A percentile compares a stretch with the other conserved stretches of the same genome.
Conservation (phyloP, 352 stramenopile species). For the Pythium phragmitis region DNA sequence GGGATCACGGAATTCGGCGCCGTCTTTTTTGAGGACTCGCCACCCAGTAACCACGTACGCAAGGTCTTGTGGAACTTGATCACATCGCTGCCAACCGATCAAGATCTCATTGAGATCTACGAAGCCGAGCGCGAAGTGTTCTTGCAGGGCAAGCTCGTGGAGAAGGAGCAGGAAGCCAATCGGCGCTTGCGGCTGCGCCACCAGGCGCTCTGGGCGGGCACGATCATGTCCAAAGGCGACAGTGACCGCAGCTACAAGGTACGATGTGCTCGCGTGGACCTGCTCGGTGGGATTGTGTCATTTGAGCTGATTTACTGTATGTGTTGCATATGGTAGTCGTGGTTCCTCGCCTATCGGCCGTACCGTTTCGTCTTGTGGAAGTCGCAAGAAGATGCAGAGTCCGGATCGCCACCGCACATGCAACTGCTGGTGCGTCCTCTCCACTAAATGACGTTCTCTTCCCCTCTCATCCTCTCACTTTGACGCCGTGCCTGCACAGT, state of each 20-base stretch:
- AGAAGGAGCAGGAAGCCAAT: conserved; percentile 52
- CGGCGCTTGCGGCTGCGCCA: conserved; percentile 51
- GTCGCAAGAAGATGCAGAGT: conserved; percentile 66
- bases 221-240: conserved; percentile 59
- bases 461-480: too few species aligned
- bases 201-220: conserved; percentile 69
- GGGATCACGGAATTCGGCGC: conserved; percentile 77
- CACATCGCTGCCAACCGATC: conserved; percentile 74
- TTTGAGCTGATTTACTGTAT: background rate
- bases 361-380: conserved; percentile 86
- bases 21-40: conserved; percentile 73
- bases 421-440: conserved; percentile 57
- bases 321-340: conserved; percentile 15
- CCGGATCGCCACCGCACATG: conserved; percentile 41
- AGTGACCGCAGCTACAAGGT: conserved; percentile 74
- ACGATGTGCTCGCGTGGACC: background rate
- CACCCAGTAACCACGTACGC: conserved; percentile 72
- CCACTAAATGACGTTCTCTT: background rate
- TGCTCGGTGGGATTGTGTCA: background rate
- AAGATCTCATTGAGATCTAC: conserved; percentile 80
- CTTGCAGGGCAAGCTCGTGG: conserved; percentile 40
- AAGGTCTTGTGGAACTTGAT: conserved; percentile 84
- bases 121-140: conserved; percentile 63
- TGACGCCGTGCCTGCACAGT: conserved; percentile 33
- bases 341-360: conserved; percentile 49